phyloP scores from a whole-genome alignment of 2,329 filamentous ascomycete species.

The Calonectria henricotiae region DNA sequence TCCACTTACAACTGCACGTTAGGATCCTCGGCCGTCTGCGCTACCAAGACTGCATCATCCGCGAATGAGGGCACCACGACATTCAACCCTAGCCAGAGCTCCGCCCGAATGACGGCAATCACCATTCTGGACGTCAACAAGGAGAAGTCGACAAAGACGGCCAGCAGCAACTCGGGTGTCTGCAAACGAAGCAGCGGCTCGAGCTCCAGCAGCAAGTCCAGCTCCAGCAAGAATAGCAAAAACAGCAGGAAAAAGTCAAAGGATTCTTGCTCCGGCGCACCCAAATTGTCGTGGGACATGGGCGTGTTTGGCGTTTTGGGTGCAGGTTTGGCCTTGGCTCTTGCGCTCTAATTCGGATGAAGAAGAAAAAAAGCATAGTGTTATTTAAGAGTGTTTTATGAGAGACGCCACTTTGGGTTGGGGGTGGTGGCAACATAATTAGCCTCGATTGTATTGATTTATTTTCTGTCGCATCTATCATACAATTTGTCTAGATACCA shows the following conservation, averaged over 20 bases:
- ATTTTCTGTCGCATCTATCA: neutral
- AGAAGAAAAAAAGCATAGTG: neutral
- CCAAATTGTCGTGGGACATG: constrained; percentile 23
- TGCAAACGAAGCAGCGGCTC: constrained; percentile 9
- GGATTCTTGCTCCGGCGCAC: constrained; percentile 36
- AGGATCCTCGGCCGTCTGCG: constrained; percentile 39
- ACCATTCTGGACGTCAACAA: constrained; percentile 40
- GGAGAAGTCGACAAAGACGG: constrained; percentile 16
- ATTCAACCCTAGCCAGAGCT: constrained; percentile 37
- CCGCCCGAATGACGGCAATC: constrained; percentile 47
- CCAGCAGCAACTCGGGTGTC: neutral
- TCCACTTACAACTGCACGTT: constrained; percentile 46
- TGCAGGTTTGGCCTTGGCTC: constrained; percentile 24
- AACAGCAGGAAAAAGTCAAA: constrained; percentile 13
- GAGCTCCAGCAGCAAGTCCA: constrained; percentile 12
- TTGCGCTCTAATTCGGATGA: constrained; percentile 19
- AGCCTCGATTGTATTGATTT: neutral
- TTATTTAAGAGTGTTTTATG: neutral
- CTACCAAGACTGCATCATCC: constrained; percentile 21
- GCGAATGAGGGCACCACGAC: constrained; percentile 36
- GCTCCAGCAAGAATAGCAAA: neutral
- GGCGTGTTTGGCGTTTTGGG: constrained; percentile 34
- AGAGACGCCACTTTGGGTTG: neutral
- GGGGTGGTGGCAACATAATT: neutral
- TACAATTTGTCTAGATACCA: constrained; percentile 3